phyloP scores from a whole-genome alignment of 768 basidiomycete genomes.

The Tricholoma flavovirens region DNA sequence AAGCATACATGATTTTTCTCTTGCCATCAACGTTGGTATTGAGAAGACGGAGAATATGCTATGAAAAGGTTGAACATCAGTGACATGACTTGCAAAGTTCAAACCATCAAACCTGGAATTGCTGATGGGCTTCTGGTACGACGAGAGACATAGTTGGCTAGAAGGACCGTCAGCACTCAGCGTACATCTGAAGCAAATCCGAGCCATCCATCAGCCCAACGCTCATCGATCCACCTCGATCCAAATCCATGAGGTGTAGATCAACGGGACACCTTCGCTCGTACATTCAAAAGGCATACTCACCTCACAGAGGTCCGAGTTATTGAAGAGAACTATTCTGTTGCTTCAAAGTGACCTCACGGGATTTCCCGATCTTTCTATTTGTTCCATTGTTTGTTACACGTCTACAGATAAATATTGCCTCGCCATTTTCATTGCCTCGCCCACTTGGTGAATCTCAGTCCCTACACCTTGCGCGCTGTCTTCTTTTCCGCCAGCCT shows the following conservation, averaged over 20 bases:
- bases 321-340: not conserved
- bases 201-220: conserved; percentile 13
- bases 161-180: conserved; percentile 16
- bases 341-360: not conserved
- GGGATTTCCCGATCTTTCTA: conserved; percentile 16
- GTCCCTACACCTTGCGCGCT: conserved; percentile 84
- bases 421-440: conserved; percentile 58
- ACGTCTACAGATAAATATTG: conserved; percentile 25
- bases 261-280: not conserved
- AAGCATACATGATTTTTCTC: conserved; percentile 98
- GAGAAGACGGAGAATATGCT: conserved; percentile 99
- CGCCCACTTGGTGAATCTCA: conserved; percentile 53
- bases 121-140: conserved; percentile 89
- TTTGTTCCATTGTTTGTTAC: conserved; percentile 5
- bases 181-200: conserved; percentile 14
- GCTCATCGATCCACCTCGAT: conserved; percentile 5
- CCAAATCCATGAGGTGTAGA: not conserved
- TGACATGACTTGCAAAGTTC: not conserved
- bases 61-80: conserved; percentile 9
- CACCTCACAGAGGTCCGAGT: conserved; percentile 16
- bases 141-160: conserved; percentile 76
- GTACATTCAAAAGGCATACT: conserved; percentile 4
- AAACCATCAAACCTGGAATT: conserved; percentile 68
- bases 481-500: conserved; percentile 97
- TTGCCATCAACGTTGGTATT: conserved; percentile 99